Base-by-base conservation (phyloP, 176 grass and related monocot genomes). In the maize (Zea mays) region DNA sequence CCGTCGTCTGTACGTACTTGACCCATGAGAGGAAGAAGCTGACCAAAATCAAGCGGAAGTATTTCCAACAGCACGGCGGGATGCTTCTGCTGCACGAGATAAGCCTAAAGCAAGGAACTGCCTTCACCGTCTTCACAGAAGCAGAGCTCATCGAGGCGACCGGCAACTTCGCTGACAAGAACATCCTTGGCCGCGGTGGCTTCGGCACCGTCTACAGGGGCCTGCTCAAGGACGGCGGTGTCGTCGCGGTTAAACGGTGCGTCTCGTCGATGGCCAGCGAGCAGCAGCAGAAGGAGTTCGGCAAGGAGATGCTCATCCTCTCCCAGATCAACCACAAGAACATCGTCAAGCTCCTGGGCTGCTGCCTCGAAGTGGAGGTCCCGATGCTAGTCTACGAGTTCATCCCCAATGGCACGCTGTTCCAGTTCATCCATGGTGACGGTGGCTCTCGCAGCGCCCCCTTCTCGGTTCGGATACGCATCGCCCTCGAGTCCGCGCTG, bases 301-400 rank as follows among this genome's bases (percentile, higher is more conserved):
- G 67, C 19, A 79, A 84, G 14, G 81, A 88, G 21, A 69, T 88
- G 81, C 6, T 87, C 17, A 83, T 87, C 21, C 48, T 87, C 1
- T 87, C 80, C 21, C 80, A 83, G 69, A 71, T 79, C n/a, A 83
- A 77, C 72, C 85, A 87, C 57, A 87, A 43, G 35, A 87, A 87
- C 14, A 79, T 87, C 1, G 80, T 83, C 6, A 73, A 87, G 44
- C 80, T 87, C 17, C 19, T 83, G 2, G 85, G 79, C 3, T 83
- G 71, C 42, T 87, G 85, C 14, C 73, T 87, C 0, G 85, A 87
- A 37, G 79, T 77, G 6, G 85, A 87, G 14, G 80, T 83, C 9
- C 85, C 85, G 0, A 83, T 83, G 79, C 62, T 87, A 5, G 56
- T 87, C 1, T 88, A 87, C 0, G 79, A 88, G 21, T 88, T 78